A percentile compares a stretch with the other conserved stretches of the same genome.
phyloP scores from a whole-genome alignment of 768 basidiomycete species.

The Cystofilobasidium bisporidii region DNA sequence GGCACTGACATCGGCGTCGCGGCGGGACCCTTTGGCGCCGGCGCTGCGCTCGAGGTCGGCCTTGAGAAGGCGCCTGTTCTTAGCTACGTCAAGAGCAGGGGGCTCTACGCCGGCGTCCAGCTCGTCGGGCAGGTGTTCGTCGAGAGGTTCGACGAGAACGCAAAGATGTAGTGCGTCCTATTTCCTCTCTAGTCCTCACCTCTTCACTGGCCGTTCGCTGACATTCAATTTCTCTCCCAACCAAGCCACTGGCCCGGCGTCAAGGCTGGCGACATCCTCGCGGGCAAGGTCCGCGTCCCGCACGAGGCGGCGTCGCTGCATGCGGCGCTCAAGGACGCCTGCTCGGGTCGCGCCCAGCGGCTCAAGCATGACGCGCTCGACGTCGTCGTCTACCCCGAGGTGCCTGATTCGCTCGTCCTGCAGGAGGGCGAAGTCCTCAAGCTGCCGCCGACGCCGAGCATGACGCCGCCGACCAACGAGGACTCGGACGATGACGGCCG shows the following conservation, averaged over 20 bases:
- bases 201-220: background rate
- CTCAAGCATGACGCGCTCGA: conserved; percentile 27
- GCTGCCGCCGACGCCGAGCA: conserved; percentile 36
- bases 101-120: conserved; percentile 40
- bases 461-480: conserved; percentile 19
- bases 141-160: conserved; percentile 32
- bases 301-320: conserved; percentile 24
- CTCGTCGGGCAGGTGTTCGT: conserved; percentile 39
- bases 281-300: conserved; percentile 31
- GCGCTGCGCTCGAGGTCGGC: conserved; percentile 38
- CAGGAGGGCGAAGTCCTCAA: conserved; percentile 33
- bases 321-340: conserved; percentile 30
- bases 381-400: conserved; percentile 12
- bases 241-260: conserved; percentile 25
- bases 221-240: background rate
- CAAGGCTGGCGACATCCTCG: conserved; percentile 30
- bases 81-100: conserved; percentile 36
- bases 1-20: conserved; percentile 34
- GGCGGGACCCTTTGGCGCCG: conserved; percentile 40
- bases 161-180: conserved; percentile 9
- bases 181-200: too few species aligned
- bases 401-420: conserved; percentile 25
- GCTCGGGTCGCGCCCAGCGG: conserved; percentile 31
- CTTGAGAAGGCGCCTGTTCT: conserved; percentile 38
- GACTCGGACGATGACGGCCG: conserved; percentile 14